Conservation (phyloP, 2,329 filamentous ascomycete species). For the Diaporthe sp. region DNA sequence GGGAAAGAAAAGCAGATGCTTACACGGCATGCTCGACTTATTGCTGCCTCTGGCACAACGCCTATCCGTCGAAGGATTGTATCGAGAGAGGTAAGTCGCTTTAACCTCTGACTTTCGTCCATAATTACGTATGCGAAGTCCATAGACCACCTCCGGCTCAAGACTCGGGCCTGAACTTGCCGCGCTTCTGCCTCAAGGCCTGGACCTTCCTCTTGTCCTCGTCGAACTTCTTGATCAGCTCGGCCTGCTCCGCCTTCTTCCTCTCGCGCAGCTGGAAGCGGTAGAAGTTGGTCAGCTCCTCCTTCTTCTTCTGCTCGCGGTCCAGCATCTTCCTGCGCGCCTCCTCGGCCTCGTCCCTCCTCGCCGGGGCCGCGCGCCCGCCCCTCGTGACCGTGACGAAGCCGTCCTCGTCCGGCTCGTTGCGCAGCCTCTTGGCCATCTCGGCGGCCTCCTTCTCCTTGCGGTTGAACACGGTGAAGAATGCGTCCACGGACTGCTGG, state of each 20-base stretch:
- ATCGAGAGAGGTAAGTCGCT: too few relatives aligned
- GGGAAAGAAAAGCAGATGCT: not conserved
- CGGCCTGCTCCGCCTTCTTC: constrained; percentile 80
- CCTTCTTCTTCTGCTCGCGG: constrained; percentile 73
- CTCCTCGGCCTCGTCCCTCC: constrained; percentile 78
- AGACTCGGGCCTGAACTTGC: constrained; percentile 69
- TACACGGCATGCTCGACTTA: not conserved
- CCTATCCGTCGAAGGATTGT: too few relatives aligned
- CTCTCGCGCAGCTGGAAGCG: constrained; percentile 86
- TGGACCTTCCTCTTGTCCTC: constrained; percentile 80
- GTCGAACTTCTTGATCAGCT: constrained; percentile 80
- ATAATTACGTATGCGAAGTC: too few relatives aligned
- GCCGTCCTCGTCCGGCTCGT: constrained; percentile 92
- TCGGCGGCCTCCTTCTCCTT: constrained; percentile 76
- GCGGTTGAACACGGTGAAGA: constrained; percentile 85
- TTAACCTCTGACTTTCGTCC: too few relatives aligned
- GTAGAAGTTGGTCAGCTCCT: constrained; percentile 81
- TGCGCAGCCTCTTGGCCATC: constrained; percentile 75
- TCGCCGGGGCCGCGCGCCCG: constrained; percentile 80
- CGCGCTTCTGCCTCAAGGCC: constrained; percentile 77
- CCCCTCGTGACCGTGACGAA: constrained; percentile 93
- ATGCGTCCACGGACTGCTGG: constrained; percentile 84
- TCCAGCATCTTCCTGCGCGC: constrained; percentile 72
- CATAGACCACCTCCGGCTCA: constrained; percentile 46
- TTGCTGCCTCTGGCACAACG: not conserved